phyloP scores from a whole-genome alignment of 768 basidiomycete species.

The Psilocybe cubensis region DNA sequence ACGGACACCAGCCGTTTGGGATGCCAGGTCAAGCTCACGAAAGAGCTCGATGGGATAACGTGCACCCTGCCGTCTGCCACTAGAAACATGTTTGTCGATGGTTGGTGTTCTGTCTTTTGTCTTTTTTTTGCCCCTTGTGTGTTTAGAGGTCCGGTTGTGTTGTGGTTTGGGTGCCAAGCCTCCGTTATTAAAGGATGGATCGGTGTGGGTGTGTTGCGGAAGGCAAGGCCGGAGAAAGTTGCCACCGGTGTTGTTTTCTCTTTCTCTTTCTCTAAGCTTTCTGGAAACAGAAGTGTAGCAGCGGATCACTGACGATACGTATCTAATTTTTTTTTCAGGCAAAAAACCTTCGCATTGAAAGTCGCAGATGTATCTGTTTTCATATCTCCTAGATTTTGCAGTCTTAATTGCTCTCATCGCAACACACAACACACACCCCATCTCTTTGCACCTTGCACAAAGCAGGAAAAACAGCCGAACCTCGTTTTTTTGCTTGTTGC shows the following conservation, averaged over 20 bases:
- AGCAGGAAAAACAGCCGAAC: too few relatives aligned
- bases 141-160: not conserved
- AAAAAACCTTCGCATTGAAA: too few relatives aligned
- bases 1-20: constrained; percentile 90
- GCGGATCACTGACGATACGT: not conserved
- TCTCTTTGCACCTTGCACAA: too few relatives aligned
- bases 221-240: too few relatives aligned
- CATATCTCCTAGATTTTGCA: too few relatives aligned
- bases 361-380: too few relatives aligned
- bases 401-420: too few relatives aligned
- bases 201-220: too few relatives aligned
- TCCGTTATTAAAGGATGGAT: not conserved
- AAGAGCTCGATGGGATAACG: constrained; percentile 82
- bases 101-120: constrained; percentile 42
- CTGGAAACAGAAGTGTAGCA: not conserved
- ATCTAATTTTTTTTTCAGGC: too few relatives aligned
- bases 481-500: too few relatives aligned
- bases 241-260: not conserved
- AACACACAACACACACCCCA: too few relatives aligned
- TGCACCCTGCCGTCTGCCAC: constrained; percentile 91
- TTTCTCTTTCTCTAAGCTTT: not conserved
- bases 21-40: constrained; percentile 78
- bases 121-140: not conserved
- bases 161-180: not conserved
- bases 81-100: constrained; percentile 97